These are phyloP conservation scores for Micractinium sp. DNA, from an alignment of 139 green algal species.

Conservation along the genomic window DNA sequence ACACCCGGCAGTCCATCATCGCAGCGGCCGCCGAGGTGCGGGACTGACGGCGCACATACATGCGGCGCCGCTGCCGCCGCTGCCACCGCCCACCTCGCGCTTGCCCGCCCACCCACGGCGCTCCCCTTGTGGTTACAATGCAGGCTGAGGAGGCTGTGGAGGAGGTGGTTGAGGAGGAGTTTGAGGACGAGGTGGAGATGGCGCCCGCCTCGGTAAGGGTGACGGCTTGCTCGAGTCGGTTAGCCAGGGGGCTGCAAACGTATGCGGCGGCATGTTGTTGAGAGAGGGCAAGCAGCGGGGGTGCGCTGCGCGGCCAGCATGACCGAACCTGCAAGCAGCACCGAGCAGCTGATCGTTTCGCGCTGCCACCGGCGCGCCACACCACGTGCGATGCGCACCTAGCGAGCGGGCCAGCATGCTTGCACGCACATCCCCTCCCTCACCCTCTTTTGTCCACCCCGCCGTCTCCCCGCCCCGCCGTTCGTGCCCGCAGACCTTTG, in stretches of 20 bases:
- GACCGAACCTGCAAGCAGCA: too few species aligned
- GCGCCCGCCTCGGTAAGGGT: background rate
- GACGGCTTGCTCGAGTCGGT: background rate
- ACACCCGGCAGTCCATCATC: slow-evolving; percentile 23
- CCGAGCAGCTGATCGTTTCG: too few species aligned
- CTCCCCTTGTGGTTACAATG: background rate
- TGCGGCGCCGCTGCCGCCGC: background rate
- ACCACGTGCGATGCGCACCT: too few species aligned
- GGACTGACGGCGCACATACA: background rate
- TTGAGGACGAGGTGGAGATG: slow-evolving; percentile 1
- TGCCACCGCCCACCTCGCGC: background rate
- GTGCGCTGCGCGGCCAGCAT: too few species aligned
- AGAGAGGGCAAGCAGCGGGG: background rate
- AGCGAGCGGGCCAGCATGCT: too few species aligned
- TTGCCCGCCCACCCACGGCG: background rate
- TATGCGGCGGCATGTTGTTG: background rate
- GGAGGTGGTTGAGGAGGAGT: slow-evolving; percentile 1
- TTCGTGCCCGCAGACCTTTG: slow-evolving; percentile 12
- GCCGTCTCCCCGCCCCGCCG: background rate
- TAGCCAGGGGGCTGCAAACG: background rate
- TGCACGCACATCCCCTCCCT: background rate
- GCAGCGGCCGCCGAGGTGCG: slow-evolving; percentile 36
- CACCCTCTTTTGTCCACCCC: background rate
- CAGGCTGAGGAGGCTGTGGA: slow-evolving; percentile 28
- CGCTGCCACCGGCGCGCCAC: too few species aligned